Evolutionary conservation across 805 yeast species (phyloP), one percentile per base, ranked within the genome.

Genomic region (Candida odintsovae): DNA sequence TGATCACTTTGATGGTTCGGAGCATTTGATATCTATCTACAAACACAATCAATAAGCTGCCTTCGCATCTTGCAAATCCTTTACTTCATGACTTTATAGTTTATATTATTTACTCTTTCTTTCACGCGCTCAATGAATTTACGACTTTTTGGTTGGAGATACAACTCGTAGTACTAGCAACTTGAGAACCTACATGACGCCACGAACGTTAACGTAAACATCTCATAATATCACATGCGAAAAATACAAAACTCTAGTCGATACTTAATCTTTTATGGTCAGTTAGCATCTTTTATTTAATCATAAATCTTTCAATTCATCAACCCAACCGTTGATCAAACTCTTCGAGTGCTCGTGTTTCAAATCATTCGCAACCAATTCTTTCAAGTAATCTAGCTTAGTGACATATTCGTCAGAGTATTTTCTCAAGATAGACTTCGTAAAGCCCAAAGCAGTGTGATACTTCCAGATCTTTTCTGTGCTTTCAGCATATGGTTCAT

Each of bases 391-490:
- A 3, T 59, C 61, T 3, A 59, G 51, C 28, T 70, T 46, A 11
- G 53, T 42, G 12, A 50, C 56, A 55, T 53, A 78, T 16, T 78
- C 75, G 35, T 65, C 70, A 2, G 79, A 75, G 45, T 68, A 68
- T 44, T 70, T 71, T 64, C 76, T 70, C 45, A 72, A 40, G 13
- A 68, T 19, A 45, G 72, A 63, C 55, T 70, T 70, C 15, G 66
- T 43, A 40, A 74, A 64, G 16, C 70, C 64, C 39, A 68, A 42
- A 11, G 66, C 50, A 8, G 67, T 60, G 26, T 65, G 64, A 44
- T 73, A 70, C 45, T 73, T 73, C 77, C 77, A 74, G 26, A 56
- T 53, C 10, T 61, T 36, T 49, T 73, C 76, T 25, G 60, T 52
- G 7, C 56, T 58, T 25, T 62, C 67, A 11, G 67, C 47, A 5